Evolutionary conservation across 140 eudicot genomes (phyloP), one percentile per base, ranked within the genome.

Genomic region (Cichorium intybus): DNA sequence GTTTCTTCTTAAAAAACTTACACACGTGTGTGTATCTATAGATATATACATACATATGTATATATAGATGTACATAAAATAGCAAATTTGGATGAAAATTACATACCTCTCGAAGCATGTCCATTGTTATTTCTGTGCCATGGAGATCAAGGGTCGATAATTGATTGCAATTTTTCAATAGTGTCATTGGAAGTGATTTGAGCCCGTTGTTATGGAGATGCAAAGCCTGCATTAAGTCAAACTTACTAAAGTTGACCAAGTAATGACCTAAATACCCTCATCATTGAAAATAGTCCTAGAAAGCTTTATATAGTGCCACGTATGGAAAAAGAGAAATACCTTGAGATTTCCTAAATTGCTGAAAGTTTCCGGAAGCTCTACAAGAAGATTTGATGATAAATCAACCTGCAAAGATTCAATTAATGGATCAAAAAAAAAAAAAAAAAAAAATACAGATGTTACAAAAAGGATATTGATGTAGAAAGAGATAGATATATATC

Each of bases 111-210:
- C 98, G 84, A 54, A 92, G 92, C 67, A 83, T 57, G 80, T 92
- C 96, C 67, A 79, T 85, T 58, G 98, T 88, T 72, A 92, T 83
- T 79, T 88, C 85, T 6, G 98, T 88, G 62, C 89, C 92, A 71
- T 92, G 98, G 57, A 92, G 89, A 77, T 88, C 93, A 31, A 92
- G 78, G 60, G 84, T 81, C 0, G 96, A 83, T 14, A 92, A 88
- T 50, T 81, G 86, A 37, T 69, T 56, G 77, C 98, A 92, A 64
- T 52, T 63, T 63, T 85, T 85, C 37, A 92, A 79, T 50, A 92
- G 34, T 14, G 78, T 73, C 2, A 72, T 49, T 5, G 98, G 98
- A 24, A 92, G 83, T 47, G 82, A 61, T 69, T 79, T 88, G 18
- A 88, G 81, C 45, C 96, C 98, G 56, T 92, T 88, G 72, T 92